Evolutionary conservation across 805 yeast species (phyloP), one percentile per base, ranked within the genome.

Genomic region (Kodamaea hsintzibuensis): DNA sequence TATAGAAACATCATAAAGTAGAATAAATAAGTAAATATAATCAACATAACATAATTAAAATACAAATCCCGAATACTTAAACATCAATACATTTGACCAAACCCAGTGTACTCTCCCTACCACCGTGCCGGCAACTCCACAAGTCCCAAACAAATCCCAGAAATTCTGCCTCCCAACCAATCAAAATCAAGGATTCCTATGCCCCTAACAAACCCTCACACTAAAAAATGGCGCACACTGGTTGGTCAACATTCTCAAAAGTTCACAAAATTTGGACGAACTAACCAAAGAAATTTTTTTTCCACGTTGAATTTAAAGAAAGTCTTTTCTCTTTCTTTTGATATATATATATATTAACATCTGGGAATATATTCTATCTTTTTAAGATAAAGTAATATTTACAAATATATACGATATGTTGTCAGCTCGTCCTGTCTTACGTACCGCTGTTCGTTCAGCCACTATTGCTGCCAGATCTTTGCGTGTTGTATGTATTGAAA

Each of bases 371-470:
- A 57, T 53, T 48, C 51, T 54, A 58, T 62, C 64, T 62, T 55
- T 48, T 53, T 42, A 54, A 51, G 54, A 42, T 49, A 48, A 47
- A 53, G 52, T 55, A 47, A 49, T 50, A 56, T 51, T 55, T 42
- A 17, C 47, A 35, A 51, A 43, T 45, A 51, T 43, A 51, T 44
- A 49, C 60, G 77, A 64, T 72, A 88, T 88, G 95, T 87, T 88
- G 81, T 86, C 92, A 70, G 83, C 85, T 73, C 91, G 95, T 83
- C 84, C 91, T 76, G 83, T 85, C 78, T 81, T 87, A 76, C 89
- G 92, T 81, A 83, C 89, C 73, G 91, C 91, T 74, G 82, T 89
- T 73, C 88, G 90, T 81, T 81, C 90, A 71, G 87, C 86, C 70
- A 79, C 79, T 70, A 78, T 69, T 60, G 70, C 47, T 47, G 58